Evolutionary conservation across 305 asterid species (phyloP), one percentile per base, ranked within the genome.

Genomic region (Solanum hybrid): DNA sequence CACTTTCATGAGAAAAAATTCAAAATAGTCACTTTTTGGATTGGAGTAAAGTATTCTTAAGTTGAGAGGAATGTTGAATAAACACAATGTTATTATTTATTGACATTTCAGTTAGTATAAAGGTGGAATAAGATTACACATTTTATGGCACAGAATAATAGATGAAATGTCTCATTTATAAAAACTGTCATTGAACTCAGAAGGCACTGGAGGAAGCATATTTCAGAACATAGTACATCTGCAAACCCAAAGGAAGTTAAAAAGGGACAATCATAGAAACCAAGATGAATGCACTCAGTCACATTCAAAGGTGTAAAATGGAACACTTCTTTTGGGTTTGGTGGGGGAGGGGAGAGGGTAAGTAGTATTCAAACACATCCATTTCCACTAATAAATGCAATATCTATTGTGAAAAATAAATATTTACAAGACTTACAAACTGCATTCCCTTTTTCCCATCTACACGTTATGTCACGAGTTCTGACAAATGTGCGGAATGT

Each of bases 381-480:
- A 72, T 14, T 71, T 42, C 89, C 89, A 40, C 35, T 38, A 87
- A 87, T 66, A 87, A 73, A 75, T 42, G 38, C 87, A 81, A 81
- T 81, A 81, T 81, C 32, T 42, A 24, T n/a, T 81, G 37, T 40
- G 69, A 40, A 24, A 80, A 40, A 40, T 16, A 42, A 80, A 80
- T 80, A 40, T 40, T 80, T 27, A 42, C 27, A 81, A 40, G 71
- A 81, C 37, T 51, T 27, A 81, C 66, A 81, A 81, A 14, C 66
- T 81, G 86, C 38, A 42, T 40, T 14, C 36, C 37, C 37, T 81
- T 81, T 81, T 81, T 27, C 31, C 64, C n/a, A 5, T 24, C 13
- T 36, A 36, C 60, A 36, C 11, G 2, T 79, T 24, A 37, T 12
- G 34, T 37, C 64, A 37, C 29, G 20, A 37, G 86, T 38, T 79